Evolutionary conservation across 179 eudicot genomes (phyloP).

Genomic region (Corrigiola litoralis): DNA sequence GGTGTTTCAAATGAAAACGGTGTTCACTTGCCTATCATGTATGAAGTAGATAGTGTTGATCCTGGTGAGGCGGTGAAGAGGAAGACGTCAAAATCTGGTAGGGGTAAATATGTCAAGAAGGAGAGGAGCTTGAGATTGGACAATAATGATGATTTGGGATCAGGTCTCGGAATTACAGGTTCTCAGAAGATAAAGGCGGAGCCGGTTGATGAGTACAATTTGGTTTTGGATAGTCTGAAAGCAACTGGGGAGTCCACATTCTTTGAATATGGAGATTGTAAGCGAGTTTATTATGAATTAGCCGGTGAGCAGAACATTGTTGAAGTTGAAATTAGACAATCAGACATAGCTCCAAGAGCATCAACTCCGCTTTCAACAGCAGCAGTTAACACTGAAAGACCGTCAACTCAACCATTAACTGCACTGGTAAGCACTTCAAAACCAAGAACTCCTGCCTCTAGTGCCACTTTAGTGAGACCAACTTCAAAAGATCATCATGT

Average conservation of each 20-base stretch:
- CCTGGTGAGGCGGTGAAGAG: not conserved
- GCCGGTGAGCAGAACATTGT: not conserved
- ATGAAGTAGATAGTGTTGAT: not conserved
- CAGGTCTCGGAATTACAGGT: not conserved
- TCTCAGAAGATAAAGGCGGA: not conserved
- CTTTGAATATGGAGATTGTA: conserved; percentile 15
- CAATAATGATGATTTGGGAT: not conserved
- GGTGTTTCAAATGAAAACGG: not conserved
- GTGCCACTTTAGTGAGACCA: not conserved
- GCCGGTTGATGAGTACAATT: not conserved
- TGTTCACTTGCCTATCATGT: not conserved
- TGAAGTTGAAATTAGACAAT: no score
- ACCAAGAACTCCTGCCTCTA: not conserved
- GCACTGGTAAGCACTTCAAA: not conserved
- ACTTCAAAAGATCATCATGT: not conserved
- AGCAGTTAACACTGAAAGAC: not conserved
- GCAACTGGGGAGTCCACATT: not conserved
- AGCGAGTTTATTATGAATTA: conserved; percentile 15
- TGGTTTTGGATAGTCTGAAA: not conserved
- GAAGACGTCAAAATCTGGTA: not conserved
- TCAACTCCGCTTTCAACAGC: conserved; percentile 4
- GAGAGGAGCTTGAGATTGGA: no score
- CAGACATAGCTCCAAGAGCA: conserved; percentile 1
- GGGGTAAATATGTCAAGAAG: not conserved
- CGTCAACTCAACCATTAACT: not conserved